Base-by-base conservation (phyloP, 768 basidiomycete species). In the Trametes villosa region DNA sequence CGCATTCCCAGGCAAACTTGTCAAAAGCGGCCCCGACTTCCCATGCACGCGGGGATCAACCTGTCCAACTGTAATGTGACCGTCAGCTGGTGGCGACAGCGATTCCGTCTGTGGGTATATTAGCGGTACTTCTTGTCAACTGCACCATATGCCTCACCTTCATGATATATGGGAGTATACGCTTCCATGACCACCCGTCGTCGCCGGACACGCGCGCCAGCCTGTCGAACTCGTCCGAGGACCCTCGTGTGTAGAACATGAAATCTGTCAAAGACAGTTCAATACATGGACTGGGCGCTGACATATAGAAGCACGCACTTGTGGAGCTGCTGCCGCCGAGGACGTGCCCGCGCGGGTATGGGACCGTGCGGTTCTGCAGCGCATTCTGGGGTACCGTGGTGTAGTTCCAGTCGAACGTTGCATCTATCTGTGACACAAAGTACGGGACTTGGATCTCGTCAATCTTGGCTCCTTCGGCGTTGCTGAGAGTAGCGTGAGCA, bases 311-410 rank as follows among this genome's bases (percentile, higher is more conserved):
- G 17, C 3, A 64, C 67, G 9, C 42, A 72, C 71, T 71, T 44
- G 68, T 65, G n/a, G 63, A 57, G 47, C 62, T 70, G 20, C 60
- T 56, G 2, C 72, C 72, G 2, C 72, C 71, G 4, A 72, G 63
- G 6, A 73, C 54, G 12, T 51, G 57, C 0, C 71, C 72, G 4
- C 71, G 54, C 2, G 70, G 63, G 42, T 69, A 73, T 6, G 44
- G 18, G 9, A 72, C 33, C 4, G 53, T 17, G 5, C 70, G 70
- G 30, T 59, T 53, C 30, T 59, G 51, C n/a, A 72, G 59, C 9
- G 57, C 66, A 4, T 40, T 0, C 51, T 73, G 72, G 5, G 66
- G 55, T 5, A 61, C 52, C 2, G 68, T 71, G 13, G 67, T 73
- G 59, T 65, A 72, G 50, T 72, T 72, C 71, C 71, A 74, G 33